Conservation (phyloP, 1,139 yeast species). For the Yueomyces sp. region DNA sequence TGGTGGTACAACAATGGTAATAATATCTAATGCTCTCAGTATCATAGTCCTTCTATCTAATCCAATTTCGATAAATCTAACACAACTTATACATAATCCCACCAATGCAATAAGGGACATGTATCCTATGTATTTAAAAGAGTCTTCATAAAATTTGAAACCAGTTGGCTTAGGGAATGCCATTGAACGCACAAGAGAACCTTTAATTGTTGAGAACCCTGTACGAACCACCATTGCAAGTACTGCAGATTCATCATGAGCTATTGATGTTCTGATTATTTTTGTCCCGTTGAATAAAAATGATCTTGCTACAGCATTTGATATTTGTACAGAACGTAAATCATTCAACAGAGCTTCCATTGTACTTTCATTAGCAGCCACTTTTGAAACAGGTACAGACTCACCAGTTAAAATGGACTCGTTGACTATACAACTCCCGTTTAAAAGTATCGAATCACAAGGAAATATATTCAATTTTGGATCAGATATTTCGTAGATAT, state of each 20-base stretch:
- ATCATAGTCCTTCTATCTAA: conserved; percentile 58
- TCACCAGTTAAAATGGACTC: conserved; percentile 97
- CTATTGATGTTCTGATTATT: conserved; percentile 66
- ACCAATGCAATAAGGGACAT: conserved; percentile 77
- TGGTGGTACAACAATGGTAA: conserved; percentile 96
- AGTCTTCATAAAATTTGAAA: conserved; percentile 85
- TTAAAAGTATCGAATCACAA: conserved; percentile 74
- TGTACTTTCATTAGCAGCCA: conserved; percentile 51
- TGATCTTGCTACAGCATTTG: conserved; percentile 57
- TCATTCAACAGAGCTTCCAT: conserved; percentile 42
- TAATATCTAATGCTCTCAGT: conserved; percentile 80
- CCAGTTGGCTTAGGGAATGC: conserved; percentile 90
- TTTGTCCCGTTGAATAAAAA: conserved; percentile 82
- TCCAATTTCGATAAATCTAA: conserved; percentile 69
- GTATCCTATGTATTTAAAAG: conserved; percentile 89
- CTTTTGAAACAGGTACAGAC: conserved; percentile 87
- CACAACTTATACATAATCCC: conserved; percentile 77
- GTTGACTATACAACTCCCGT: conserved; percentile 89
- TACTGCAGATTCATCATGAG: conserved; percentile 38
- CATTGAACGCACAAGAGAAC: conserved; percentile 91
- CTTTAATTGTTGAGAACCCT: conserved; percentile 92
- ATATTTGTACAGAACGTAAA: conserved; percentile 41
- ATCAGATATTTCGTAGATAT: conserved; percentile 80
- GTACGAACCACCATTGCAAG: conserved; percentile 80
- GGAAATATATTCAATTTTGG: conserved; percentile 67